Percentiles rank a stretch among this genome's conserved stretches.
Evolutionary conservation across 208 protist species (phyloP).

Genomic region (Trypanosomatidae sp.): DNA sequence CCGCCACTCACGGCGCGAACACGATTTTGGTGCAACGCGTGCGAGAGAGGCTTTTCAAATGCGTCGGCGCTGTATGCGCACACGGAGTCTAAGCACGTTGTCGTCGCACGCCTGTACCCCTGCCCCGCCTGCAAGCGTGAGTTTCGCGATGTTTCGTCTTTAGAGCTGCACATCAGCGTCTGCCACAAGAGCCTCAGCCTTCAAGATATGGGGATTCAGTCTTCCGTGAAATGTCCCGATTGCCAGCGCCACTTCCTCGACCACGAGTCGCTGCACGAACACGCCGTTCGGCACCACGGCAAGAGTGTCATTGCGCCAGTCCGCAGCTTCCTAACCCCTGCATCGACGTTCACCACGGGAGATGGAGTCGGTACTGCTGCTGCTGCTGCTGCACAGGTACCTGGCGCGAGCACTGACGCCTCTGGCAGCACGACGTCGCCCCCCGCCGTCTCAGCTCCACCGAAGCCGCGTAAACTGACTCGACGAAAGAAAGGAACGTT

Average conservation of each 20-base stretch:
- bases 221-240: conserved; percentile 43
- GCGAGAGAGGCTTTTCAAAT: conserved; percentile 72
- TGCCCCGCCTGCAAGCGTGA: conserved; percentile 86
- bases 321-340: conserved; percentile 33
- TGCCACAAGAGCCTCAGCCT: conserved; percentile 55
- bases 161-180: conserved; percentile 68
- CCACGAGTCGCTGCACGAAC: conserved; percentile 53
- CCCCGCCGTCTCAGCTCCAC: not conserved
- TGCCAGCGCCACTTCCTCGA: conserved; percentile 70
- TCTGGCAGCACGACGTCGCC: not conserved
- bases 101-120: conserved; percentile 40
- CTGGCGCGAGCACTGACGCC: not conserved
- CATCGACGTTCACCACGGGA: not conserved
- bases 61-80: conserved; percentile 57
- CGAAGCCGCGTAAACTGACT: conserved; percentile 29
- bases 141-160: conserved; percentile 57
- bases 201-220: conserved; percentile 46
- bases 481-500: conserved; percentile 12
- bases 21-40: conserved; percentile 82
- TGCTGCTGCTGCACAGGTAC: conserved; percentile 3
- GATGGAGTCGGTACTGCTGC: not conserved
- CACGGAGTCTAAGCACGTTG: conserved; percentile 58
- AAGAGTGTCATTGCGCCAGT: conserved; percentile 48
- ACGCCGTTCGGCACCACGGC: conserved; percentile 73
- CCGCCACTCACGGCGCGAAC: conserved; percentile 8